Percentiles rank a stretch among this genome's conserved stretches.
phyloP scores from a whole-genome alignment of 495 filamentous ascomycete species.

The Xylaria curta region DNA sequence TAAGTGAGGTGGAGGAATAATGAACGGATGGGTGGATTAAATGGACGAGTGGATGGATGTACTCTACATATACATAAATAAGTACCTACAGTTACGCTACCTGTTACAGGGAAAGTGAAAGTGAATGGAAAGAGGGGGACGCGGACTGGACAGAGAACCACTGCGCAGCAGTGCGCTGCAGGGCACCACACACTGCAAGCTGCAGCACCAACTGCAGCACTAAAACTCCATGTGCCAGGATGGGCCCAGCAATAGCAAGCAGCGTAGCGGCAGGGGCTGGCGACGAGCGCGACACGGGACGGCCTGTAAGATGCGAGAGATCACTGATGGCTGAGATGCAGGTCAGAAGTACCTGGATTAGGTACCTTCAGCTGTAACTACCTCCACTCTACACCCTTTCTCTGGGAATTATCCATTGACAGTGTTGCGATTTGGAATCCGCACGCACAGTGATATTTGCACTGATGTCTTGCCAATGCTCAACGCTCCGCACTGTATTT shows the following conservation, averaged over 20 bases:
- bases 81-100: background rate
- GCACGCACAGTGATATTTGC: slow-evolving; percentile 6
- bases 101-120: background rate
- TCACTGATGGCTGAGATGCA: slow-evolving; percentile 26
- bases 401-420: background rate
- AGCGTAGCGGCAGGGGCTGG: slow-evolving; percentile 18
- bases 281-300: slow-evolving; percentile 28
- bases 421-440: slow-evolving; percentile 23
- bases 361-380: slow-evolving; percentile 7
- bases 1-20: slow-evolving; percentile 21
- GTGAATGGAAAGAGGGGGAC: background rate
- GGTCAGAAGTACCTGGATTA: slow-evolving; percentile 22
- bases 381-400: background rate
- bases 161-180: slow-evolving; percentile 16
- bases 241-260: slow-evolving; percentile 37
- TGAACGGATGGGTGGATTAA: background rate
- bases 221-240: slow-evolving; percentile 34
- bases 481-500: slow-evolving; percentile 9
- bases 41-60: slow-evolving; percentile 12
- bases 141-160: slow-evolving; percentile 16
- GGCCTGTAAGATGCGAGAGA: slow-evolving; percentile 30
- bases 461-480: background rate
- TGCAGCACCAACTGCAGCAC: slow-evolving; percentile 34
- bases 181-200: slow-evolving; percentile 20
- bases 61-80: slow-evolving; percentile 2